Percentiles rank a stretch among this genome's conserved stretches.
phyloP scores from a whole-genome alignment of 208 protist species.

The Acanthamoeba lenticulata region DNA sequence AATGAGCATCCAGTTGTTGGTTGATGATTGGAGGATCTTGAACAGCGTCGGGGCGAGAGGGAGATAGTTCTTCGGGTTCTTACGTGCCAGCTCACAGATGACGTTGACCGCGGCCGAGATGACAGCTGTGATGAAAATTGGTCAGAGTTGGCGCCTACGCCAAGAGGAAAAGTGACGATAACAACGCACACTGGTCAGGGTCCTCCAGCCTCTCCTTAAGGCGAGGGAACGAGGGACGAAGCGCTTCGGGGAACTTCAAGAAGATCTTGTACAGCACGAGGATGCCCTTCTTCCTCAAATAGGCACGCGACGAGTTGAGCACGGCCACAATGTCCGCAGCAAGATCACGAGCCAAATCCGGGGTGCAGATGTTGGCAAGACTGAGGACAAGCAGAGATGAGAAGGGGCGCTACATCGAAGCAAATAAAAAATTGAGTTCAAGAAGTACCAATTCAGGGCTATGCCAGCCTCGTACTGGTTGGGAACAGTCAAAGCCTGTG shows the following conservation, averaged over 20 bases:
- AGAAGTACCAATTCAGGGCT: conserved; percentile 91
- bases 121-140: conserved; percentile 82
- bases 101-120: conserved; percentile 96
- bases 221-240: conserved; percentile 95
- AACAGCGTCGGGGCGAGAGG: conserved; percentile 97
- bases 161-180: background rate
- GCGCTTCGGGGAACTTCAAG: conserved; percentile 96
- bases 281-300: conserved; percentile 61
- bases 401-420: background rate
- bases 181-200: conserved; percentile 85
- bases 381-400: background rate
- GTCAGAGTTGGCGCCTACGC: background rate
- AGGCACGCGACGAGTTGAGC: conserved; percentile 90
- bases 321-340: conserved; percentile 95
- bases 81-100: conserved; percentile 97
- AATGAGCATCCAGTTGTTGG: conserved; percentile 99
- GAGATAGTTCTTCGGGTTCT: conserved; percentile 98
- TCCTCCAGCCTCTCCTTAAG: conserved; percentile 97
- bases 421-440: background rate
- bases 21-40: conserved; percentile 90
- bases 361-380: conserved; percentile 96
- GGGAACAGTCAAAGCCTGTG: conserved; percentile 90
- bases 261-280: conserved; percentile 88
- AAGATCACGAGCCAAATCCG: conserved; percentile 95
- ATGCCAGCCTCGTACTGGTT: conserved; percentile 96